Base-by-base conservation (phyloP, 805 yeast genomes). In the Debaryomyces tyrocola region DNA sequence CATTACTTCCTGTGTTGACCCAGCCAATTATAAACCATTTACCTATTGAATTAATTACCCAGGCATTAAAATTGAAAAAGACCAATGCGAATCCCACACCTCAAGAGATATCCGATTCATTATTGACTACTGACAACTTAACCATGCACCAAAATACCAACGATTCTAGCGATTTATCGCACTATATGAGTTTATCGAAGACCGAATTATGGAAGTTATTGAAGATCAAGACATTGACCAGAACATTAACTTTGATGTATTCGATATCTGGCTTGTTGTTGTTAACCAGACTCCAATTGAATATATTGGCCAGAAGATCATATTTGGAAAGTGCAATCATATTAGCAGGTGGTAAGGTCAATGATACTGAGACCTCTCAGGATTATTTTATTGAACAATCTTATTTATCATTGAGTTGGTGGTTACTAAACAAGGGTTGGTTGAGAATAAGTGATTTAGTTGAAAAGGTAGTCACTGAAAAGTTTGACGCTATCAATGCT, bases 401-500 rank as follows among this genome's bases (percentile, higher is more conserved):
- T 42, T 92, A 87, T 61, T 73, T 92, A 40, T 85, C 96, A 0
- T 78, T 90, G 51, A 85, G 91, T 50, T 92, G 97, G 97, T 92
- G 97, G 97, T 65, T 92, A 39, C 72, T 92, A 42, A 90, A 92
- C 63, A 80, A 83, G 52, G 98, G 98, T 0, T 90, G 94, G 90
- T 56, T 74, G 18, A 69, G 74, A 29, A 67, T 88, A 31, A 74
- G 80, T 18, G 67, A 73, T 24, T 65, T 75, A 17, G 79, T 89
- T 24, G 80, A 82, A 56, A 59, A 64, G 1, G 69, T 79, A 4
- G 91, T 92, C 3, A 73, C 70, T 27, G 73, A 72, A 28, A 83
- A 82, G 20, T 89, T 90, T 61, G 77, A 71, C 9, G 75, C 73
- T 9, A 69, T 87, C 24, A 84, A 82, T 51, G 95, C 96, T 29